phyloP scores from a whole-genome alignment of 2,329 filamentous ascomycete genomes.

The Nigrospora osmanthi region DNA sequence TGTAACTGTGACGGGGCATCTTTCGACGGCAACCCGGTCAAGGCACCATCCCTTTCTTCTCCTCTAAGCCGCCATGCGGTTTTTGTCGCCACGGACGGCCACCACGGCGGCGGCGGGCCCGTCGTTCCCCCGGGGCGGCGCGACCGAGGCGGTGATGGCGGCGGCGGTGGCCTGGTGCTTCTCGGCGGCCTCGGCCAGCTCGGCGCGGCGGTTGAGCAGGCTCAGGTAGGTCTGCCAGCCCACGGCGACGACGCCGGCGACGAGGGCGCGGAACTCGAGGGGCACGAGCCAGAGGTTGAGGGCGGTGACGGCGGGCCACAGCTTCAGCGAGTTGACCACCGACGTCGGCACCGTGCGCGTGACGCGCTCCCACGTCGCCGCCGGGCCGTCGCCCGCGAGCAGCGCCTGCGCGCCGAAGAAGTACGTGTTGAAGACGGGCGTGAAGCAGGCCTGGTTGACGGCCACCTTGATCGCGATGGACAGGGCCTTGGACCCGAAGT shows the following conservation, averaged over 20 bases:
- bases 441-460: slow-evolving; percentile 74
- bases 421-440: slow-evolving; percentile 74
- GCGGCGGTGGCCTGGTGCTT: not conserved
- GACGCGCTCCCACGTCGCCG: slow-evolving; percentile 63
- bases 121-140: too few species aligned
- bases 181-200: slow-evolving; percentile 38
- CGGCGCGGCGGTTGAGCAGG: slow-evolving; percentile 68
- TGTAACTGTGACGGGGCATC: too few species aligned
- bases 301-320: slow-evolving; percentile 84
- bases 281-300: slow-evolving; percentile 81
- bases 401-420: slow-evolving; percentile 78
- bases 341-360: slow-evolving; percentile 68
- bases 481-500: slow-evolving; percentile 65
- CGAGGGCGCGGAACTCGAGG: slow-evolving; percentile 71
- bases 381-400: slow-evolving; percentile 57
- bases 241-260: slow-evolving; percentile 71
- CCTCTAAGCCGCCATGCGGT: too few species aligned
- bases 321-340: slow-evolving; percentile 70
- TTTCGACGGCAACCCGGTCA: too few species aligned
- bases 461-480: slow-evolving; percentile 70
- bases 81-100: too few species aligned
- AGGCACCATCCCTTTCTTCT: too few species aligned
- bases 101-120: too few species aligned
- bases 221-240: slow-evolving; percentile 91
- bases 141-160: too few species aligned